Base-by-base conservation (phyloP, 495 filamentous ascomycete species). In the Podospora tetraspora region DNA sequence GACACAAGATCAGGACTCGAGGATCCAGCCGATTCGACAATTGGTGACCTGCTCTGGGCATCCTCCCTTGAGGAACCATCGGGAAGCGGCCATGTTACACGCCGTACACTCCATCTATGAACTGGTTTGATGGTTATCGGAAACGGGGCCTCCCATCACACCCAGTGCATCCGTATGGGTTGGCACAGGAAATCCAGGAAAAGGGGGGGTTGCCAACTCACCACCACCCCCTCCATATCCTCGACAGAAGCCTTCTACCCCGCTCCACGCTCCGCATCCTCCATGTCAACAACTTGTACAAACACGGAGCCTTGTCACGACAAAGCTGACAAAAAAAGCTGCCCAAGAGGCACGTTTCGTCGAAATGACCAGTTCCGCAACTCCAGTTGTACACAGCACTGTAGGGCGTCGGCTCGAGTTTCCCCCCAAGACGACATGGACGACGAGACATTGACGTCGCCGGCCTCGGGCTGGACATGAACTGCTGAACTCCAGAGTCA, bases 181-280 rank as follows among this genome's bases (percentile, higher is more conserved):
- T 32, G 32, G 13, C 37, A 25, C 12, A 10, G 52, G 32, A 25
- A 25, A 3, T 25, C 25, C 25, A 25, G 25, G 25, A 21, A 19
- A 29, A 19, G 22, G 29, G 19, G 62, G 34, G 62, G 43, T 23
- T 64, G 62, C 62, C 62, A 64, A 23, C 62, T 64, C 62, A 64
- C 62, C 32, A 56, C n/a, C 62, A 13, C n/a, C 22, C 13, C 9
- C 13, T 25, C 25, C 57, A 65, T 25, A 27, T 56, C 16, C 57
- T 25, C 24, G 12, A 4, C 12, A 11, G 43, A 52, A 52, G 43
- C 43, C 16, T 56, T 43, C 34, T 22, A 62, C 29, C 27, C n/a
- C 25, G 61, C 19, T 43, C 32, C 3, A 2, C 30, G 25, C 32
- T 43, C 62, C 34, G 37, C 62, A 37, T 64, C 61, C 27, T 62